These are phyloP conservation scores for Penicillium sp. DNA, from an alignment of 2,329 filamentous ascomycete genomes.

Conservation along the genomic window DNA sequence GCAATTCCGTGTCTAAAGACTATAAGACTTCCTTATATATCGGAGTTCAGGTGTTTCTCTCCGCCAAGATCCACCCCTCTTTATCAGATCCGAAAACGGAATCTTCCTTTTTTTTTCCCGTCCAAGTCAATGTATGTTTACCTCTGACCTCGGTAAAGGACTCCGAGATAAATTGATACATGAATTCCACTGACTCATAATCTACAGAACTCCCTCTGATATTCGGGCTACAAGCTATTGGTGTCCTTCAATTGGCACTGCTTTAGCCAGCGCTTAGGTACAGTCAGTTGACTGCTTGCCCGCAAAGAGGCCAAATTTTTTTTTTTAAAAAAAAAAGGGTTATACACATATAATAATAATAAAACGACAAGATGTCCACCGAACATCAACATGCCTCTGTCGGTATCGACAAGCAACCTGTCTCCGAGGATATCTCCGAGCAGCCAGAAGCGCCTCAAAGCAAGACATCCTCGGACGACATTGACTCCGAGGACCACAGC, in stretches of 20 bases:
- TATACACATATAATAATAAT: slow-evolving; percentile 1
- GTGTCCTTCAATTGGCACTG: neutral
- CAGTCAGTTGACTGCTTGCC: neutral
- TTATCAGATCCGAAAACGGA: slow-evolving; percentile 22
- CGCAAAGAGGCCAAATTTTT: neutral
- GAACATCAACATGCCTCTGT: slow-evolving; percentile 6
- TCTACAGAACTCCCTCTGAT: neutral
- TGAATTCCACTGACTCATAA: neutral
- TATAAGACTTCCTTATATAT: neutral
- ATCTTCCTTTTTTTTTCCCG: neutral
- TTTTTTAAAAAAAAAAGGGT: too few species aligned
- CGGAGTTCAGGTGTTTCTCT: neutral
- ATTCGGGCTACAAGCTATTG: neutral
- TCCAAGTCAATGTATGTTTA: neutral
- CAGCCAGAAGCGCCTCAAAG: slow-evolving; percentile 1
- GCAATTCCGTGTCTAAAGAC: neutral
- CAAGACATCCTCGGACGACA: slow-evolving; percentile 12
- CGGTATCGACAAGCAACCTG: slow-evolving; percentile 9
- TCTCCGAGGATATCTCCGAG: slow-evolving; percentile 13
- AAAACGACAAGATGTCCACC: slow-evolving; percentile 7
- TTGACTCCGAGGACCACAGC: slow-evolving; percentile 29
- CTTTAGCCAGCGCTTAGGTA: neutral
- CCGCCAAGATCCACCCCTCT: slow-evolving; percentile 11
- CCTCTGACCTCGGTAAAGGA: neutral
- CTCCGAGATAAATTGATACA: neutral